Conservation (phyloP, 1,284 basidiomycete genomes). For the Moniliella sp. region DNA sequence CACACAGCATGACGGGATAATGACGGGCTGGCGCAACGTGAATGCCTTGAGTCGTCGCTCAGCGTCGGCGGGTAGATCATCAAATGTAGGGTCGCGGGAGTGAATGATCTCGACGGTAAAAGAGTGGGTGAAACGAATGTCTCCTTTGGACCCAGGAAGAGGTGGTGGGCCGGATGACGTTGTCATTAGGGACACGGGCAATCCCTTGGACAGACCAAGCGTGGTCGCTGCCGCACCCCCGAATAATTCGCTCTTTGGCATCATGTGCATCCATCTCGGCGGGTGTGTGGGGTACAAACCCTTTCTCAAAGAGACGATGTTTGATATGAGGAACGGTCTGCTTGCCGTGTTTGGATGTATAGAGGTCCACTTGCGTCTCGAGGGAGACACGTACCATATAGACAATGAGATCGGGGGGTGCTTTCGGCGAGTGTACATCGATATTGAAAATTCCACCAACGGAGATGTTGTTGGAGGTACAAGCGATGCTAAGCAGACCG, state of each 20-base stretch:
- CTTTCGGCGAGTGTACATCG: too few species aligned
- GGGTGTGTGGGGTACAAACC: slow-evolving; percentile 20
- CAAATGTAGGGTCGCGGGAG: slow-evolving; percentile 9
- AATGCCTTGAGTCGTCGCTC: too few species aligned
- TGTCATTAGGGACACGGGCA: slow-evolving; percentile 31
- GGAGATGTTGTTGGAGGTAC: too few species aligned
- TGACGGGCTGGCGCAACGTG: too few species aligned
- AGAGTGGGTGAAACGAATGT: slow-evolving; percentile 24
- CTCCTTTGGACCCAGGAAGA: slow-evolving; percentile 17
- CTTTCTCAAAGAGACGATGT: slow-evolving; percentile 28
- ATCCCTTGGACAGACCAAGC: slow-evolving; percentile 32
- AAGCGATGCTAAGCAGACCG: slow-evolving; percentile 26
- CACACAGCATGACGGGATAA: too few species aligned
- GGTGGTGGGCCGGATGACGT: slow-evolving; percentile 23
- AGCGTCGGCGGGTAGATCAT: too few species aligned
- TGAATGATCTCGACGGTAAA: slow-evolving; percentile 30
- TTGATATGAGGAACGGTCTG: slow-evolving; percentile 23
- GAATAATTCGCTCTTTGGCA: slow-evolving; percentile 17
- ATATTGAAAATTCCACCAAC: too few species aligned
- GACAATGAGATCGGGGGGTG: slow-evolving; percentile 27
- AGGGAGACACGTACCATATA: slow-evolving; percentile 29
- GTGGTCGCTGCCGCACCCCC: too few species aligned
- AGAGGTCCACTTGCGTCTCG: slow-evolving; percentile 26
- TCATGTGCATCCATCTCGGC: slow-evolving; percentile 12
- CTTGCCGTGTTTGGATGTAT: too few species aligned